Evolutionary conservation across 768 basidiomycete genomes (phyloP), one percentile per base, ranked within the genome.

Genomic region (Leucocoprinus birnbaumii): DNA sequence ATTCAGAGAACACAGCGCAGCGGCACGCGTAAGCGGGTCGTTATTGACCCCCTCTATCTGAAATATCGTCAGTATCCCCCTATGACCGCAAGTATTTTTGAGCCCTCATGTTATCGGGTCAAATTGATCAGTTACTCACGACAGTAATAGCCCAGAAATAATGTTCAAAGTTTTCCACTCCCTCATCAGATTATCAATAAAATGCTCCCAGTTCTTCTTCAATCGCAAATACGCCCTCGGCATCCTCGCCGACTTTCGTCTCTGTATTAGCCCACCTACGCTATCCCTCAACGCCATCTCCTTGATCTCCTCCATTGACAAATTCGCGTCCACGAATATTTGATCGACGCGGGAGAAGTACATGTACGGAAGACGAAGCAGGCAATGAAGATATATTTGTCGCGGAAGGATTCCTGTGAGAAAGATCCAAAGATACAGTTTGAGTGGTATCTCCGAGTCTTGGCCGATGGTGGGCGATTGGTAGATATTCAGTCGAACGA

Each of bases 291-390:
- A 68, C 0, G 66, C 68, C 75, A 80, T 75, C 45, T 68, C 61
- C 45, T 76, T 69, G 31, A 88, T 72, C 53, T 88, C 84, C 9
- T 79, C 77, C 59, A 77, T 71, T 45, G 78, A 83, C 38, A 86
- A 64, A 34, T 86, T 77, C 2, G 85, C 84, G 46, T 85, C 83
- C 57, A 82, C 79, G 50, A 86, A 87, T 27, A 87, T 76, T 25
- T 80, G 73, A 3, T 82, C 76, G 6, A 88, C 86, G 1, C 87
- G 76, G 4, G 81, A 79, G 65, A 86, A 86, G 63, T 89, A 89
- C n/a, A 87, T 63, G 7, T 79, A 74, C 0, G 86, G 86, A 6
- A 87, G 70, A 13, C 79, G 75, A 10, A 88, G 70, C 1, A 87
- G 74, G 13, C 70, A n/a, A 47, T 67, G 60, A 3, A 71, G 61